A percentile compares a stretch with the other conserved stretches of the same genome.
These are phyloP conservation scores for Choanephora cucurbitarum DNA, from an alignment of 371 early-diverging fungal genomes.

Conservation along the genomic window DNA sequence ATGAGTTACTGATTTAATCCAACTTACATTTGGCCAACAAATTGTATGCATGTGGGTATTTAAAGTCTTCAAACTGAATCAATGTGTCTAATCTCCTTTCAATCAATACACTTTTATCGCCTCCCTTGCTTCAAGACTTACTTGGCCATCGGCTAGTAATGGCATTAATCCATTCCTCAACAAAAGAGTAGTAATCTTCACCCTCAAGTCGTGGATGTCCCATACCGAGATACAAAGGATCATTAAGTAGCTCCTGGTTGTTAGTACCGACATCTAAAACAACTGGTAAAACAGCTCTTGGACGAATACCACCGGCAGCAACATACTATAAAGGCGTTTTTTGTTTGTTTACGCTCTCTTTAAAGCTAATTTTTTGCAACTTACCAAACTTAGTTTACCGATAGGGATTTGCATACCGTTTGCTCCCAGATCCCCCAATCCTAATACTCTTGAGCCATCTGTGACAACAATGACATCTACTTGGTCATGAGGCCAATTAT, in stretches of 20 bases:
- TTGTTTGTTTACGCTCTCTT: conserved; percentile 2
- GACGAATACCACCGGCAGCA: conserved; percentile 68
- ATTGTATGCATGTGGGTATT: conserved; percentile 60
- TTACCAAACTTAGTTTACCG: conserved; percentile 65
- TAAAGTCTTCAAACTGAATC: conserved; percentile 62
- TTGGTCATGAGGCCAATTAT: conserved; percentile 61
- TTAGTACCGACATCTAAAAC: conserved; percentile 71
- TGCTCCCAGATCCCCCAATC: conserved; percentile 70
- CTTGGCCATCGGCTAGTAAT: conserved; percentile 63
- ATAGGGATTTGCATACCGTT: conserved; percentile 71
- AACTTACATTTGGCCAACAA: no score
- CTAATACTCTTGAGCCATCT: conserved; percentile 68
- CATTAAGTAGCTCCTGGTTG: conserved; percentile 58
- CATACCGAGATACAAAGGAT: conserved; percentile 69
- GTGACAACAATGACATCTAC: conserved; percentile 71
- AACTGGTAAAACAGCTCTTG: conserved; percentile 63
- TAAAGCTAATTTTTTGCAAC: not conserved
- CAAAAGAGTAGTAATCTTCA: conserved; percentile 62
- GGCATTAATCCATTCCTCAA: conserved; percentile 69
- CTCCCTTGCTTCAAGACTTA: conserved; percentile 28
- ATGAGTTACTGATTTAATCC: no score
- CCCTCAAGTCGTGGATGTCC: conserved; percentile 63
- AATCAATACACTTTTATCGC: no score
- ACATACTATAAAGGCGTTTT: conserved; percentile 41
- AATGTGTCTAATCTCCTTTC: conserved; percentile 33